Conservation (phyloP, 805 yeast genomes). For the Blastobotrys americana region DNA sequence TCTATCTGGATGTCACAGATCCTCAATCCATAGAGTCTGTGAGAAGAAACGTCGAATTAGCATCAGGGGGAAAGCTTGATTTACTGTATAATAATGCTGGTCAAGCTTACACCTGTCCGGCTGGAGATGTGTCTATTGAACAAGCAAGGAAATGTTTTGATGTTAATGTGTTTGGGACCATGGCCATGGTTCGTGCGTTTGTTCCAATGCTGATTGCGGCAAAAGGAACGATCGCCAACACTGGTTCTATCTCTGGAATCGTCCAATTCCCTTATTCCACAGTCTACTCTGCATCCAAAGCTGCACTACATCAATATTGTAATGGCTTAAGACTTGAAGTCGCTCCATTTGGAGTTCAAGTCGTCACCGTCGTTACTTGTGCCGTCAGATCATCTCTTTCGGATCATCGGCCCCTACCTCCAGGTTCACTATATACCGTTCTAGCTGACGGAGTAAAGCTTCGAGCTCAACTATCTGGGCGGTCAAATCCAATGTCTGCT, state of each 20-base stretch:
- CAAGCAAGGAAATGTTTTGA: conserved; percentile 44
- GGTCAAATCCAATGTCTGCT: conserved; percentile 52
- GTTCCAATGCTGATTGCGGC: conserved; percentile 51
- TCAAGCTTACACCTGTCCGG: conserved; percentile 64
- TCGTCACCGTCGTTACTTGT: conserved; percentile 64
- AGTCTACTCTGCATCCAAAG: conserved; percentile 59
- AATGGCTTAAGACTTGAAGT: conserved; percentile 55
- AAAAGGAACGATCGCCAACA: conserved; percentile 61
- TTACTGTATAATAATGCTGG: conserved; percentile 71
- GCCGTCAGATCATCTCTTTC: conserved; percentile 68
- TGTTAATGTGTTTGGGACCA: conserved; percentile 65
- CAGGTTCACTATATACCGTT: conserved; percentile 41
- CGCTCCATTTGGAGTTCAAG: conserved; percentile 64
- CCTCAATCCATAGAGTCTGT: conserved; percentile 38
- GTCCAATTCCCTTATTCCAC: conserved; percentile 64
- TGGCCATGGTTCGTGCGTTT: conserved; percentile 55
- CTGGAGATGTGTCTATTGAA: conserved; percentile 55
- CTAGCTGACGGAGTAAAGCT: conserved; percentile 44
- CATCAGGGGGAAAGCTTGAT: conserved; percentile 41
- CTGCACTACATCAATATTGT: conserved; percentile 70
- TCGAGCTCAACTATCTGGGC: conserved; percentile 53
- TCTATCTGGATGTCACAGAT: conserved; percentile 52
- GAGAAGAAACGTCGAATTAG: conserved; percentile 30
- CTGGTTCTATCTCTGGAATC: conserved; percentile 64
- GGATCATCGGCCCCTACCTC: conserved; percentile 54